Evolutionary conservation across 2,329 filamentous ascomycete species (phyloP).

Genomic region (Blastomyces gilchristii): DNA sequence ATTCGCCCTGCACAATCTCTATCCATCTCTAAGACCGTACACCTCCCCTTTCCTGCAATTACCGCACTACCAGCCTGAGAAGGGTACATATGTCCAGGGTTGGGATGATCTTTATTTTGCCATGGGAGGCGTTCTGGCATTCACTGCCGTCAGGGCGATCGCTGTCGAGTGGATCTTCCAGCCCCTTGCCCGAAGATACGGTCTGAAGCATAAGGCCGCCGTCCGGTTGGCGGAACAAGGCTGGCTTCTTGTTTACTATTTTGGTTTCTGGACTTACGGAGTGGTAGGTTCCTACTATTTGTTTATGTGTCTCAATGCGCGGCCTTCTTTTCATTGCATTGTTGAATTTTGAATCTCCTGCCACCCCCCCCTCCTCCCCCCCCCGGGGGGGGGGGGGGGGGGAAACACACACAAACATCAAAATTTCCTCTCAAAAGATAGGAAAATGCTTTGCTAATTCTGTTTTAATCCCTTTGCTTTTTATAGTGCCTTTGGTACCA

Average conservation of each 20-base stretch:
- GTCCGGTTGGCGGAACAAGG: constrained; percentile 88
- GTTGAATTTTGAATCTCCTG: background rate
- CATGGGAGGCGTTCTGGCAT: constrained; percentile 65
- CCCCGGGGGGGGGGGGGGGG: too few species aligned
- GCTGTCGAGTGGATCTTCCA: constrained; percentile 79
- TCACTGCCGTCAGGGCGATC: constrained; percentile 75
- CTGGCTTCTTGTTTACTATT: constrained; percentile 80
- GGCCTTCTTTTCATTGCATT: background rate
- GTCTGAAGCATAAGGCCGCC: constrained; percentile 67
- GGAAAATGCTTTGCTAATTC: background rate
- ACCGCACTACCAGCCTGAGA: constrained; percentile 64
- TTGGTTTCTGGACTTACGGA: constrained; percentile 70
- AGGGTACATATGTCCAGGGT: constrained; percentile 64
- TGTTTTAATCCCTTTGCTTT: background rate
- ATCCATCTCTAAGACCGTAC: constrained; percentile 66
- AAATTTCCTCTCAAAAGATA: background rate
- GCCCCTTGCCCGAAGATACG: constrained; percentile 61
- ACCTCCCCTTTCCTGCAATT: constrained; percentile 84
- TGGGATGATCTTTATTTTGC: constrained; percentile 71
- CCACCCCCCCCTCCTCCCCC: constrained; percentile 5
- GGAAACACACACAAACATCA: too few species aligned
- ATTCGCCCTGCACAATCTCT: constrained; percentile 68
- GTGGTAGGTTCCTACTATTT: constrained; percentile 49
- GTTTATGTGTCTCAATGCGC: background rate
- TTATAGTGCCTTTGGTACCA: constrained; percentile 66